phyloP scores from a whole-genome alignment of 2,329 filamentous ascomycete species.

The Pestalotiopsis sp. region DNA sequence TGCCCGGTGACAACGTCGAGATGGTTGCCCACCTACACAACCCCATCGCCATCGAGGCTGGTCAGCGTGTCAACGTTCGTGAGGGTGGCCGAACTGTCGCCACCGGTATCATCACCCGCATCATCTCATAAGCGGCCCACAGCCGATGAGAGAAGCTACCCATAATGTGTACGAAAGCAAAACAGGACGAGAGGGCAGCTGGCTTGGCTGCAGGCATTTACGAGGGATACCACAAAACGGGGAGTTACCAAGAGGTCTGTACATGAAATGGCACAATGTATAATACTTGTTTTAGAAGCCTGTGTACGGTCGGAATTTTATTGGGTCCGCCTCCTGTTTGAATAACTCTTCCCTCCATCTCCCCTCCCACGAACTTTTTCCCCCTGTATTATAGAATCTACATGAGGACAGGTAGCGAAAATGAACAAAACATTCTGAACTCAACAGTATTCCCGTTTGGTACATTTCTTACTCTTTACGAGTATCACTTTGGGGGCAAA shows the following conservation, averaged over 20 bases:
- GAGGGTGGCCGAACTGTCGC: constrained; percentile 92
- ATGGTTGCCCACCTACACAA: constrained; percentile 87
- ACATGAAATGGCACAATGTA: constrained; percentile 25
- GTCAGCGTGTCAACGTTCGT: constrained; percentile 97
- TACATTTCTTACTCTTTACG: background rate
- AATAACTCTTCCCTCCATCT: constrained; percentile 9
- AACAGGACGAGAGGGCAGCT: constrained; percentile 12
- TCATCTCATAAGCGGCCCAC: constrained; percentile 54
- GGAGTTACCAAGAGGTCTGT: constrained; percentile 10
- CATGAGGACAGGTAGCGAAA: constrained; percentile 5
- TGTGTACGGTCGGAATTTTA: constrained; percentile 21
- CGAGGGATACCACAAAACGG: constrained; percentile 8
- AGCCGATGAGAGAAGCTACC: constrained; percentile 4
- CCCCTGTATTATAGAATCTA: constrained; percentile 6
- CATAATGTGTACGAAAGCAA: constrained; percentile 18
- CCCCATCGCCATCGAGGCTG: constrained; percentile 85
- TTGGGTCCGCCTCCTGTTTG: background rate
- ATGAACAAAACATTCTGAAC: background rate
- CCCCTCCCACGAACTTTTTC: background rate
- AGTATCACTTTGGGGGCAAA: background rate
- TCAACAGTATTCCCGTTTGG: background rate
- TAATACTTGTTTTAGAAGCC: constrained; percentile 23
- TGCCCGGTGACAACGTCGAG: constrained; percentile 99
- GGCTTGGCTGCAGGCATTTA: constrained; percentile 14
- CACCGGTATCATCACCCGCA: constrained; percentile 79